Evolutionary conservation across 2,329 filamentous ascomycete species (phyloP).

Genomic region (Verticillium longisporum): DNA sequence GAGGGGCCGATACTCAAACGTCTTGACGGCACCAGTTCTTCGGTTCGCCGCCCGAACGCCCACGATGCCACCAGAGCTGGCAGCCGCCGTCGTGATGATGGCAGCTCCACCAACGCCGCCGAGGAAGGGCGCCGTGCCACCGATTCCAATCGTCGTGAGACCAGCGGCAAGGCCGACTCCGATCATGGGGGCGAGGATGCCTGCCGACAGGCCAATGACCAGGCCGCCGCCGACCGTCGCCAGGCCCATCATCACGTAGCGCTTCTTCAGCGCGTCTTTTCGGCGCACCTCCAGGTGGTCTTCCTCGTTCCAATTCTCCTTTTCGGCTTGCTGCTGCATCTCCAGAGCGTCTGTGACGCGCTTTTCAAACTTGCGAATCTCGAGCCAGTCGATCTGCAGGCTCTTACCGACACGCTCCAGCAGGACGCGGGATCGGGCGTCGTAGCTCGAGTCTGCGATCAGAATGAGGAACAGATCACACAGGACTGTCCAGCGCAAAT

Average conservation of each 20-base stretch:
- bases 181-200: conserved; percentile 85
- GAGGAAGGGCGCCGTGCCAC: conserved; percentile 81
- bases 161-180: conserved; percentile 89
- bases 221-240: conserved; percentile 92
- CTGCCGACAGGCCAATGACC: conserved; percentile 91
- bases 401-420: conserved; percentile 77
- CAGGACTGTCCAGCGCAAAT: conserved; percentile 92
- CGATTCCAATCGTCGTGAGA: conserved; percentile 89
- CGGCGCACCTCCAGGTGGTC: conserved; percentile 84
- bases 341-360: conserved; percentile 93
- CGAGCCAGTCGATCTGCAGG: conserved; percentile 79
- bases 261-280: conserved; percentile 72
- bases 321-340: conserved; percentile 91
- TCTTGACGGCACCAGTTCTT: conserved; percentile 85
- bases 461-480: conserved; percentile 93
- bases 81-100: conserved; percentile 85
- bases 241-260: conserved; percentile 92
- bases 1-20: conserved; percentile 91
- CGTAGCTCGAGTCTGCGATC: conserved; percentile 94
- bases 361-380: conserved; percentile 96
- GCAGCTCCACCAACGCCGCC: conserved; percentile 89
- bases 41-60: conserved; percentile 79
- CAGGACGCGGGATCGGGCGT: conserved; percentile 76
- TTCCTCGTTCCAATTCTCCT: conserved; percentile 97
- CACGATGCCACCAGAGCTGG: conserved; percentile 79